Base-by-base conservation (phyloP, 2,329 filamentous ascomycete genomes). In the Fusarium burgessii region DNA sequence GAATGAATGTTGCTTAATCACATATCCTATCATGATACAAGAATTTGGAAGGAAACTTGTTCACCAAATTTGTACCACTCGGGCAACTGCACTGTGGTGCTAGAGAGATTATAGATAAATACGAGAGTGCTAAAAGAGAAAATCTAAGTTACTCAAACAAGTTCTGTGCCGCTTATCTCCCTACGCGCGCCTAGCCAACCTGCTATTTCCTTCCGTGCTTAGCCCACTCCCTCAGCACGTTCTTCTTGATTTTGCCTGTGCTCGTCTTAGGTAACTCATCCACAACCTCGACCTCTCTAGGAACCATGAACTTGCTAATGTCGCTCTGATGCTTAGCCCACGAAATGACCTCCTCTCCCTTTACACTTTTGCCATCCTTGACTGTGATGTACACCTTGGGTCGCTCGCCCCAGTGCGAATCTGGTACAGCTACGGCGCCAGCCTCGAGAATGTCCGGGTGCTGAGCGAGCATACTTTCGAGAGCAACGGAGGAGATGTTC, bases 241-340 rank as follows among this genome's bases (percentile, higher is more conserved):
- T 98, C 89, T 99, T 99, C 87, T 94, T 91, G 66, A 98, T 87
- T 87, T 99, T 99, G 6, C 96, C 96, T 1, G 96, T 99, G 80
- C 93, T 96, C 32, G 96, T 99, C 88, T 99, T 99, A 13, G 96
- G 96, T 71, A 99, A 84, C 80, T 98, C 95, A 9, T 84, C 73
- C n/a, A 99, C 89, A 45, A 98, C 84, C 80, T 97, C 93, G 2
- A 91, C 88, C 77, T 91, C 90, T 42, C 87, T 80, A 29, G 89
- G 90, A 17, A 92, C 91, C 96, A 98, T 98, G 78, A 98, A 99
- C 71, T 90, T 90, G 82, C 92, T 95, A 74, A 99, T 97, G 32
- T 86, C 86, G 78, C 92, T 93, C 75, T 93, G 88, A 71, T 92
- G 85, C 80, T 91, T 95, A 6, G 95, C 94, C 96, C 96, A 99